These are phyloP conservation scores for Sutorius australiensis DNA, from an alignment of 768 basidiomycete genomes.

Conservation along the genomic window DNA sequence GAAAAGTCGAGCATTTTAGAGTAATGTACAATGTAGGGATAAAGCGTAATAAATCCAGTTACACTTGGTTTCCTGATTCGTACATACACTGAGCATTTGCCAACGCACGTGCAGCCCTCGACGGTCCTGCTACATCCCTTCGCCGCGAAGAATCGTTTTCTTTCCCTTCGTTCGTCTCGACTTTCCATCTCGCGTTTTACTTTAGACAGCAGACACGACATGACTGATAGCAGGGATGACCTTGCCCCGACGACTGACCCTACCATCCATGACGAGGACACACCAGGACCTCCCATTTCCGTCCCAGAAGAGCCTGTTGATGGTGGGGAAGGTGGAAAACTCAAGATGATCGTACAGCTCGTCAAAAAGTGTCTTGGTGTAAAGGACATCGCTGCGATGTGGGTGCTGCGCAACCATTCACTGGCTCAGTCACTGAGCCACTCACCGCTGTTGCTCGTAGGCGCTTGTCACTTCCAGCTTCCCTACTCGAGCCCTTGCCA, in stretches of 20 bases:
- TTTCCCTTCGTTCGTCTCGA: not conserved
- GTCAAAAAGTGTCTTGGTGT: slow-evolving; percentile 90
- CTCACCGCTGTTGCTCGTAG: slow-evolving; percentile 38
- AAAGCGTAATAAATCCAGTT: too few species aligned
- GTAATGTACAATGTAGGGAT: not conserved
- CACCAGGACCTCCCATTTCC: slow-evolving; percentile 54
- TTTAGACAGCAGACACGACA: slow-evolving; percentile 2
- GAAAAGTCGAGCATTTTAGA: too few species aligned
- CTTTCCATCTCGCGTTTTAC: not conserved
- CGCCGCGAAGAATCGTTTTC: slow-evolving; percentile 4
- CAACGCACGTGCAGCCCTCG: slow-evolving; percentile 23
- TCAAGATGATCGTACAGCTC: slow-evolving; percentile 90
- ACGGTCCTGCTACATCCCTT: slow-evolving; percentile 11
- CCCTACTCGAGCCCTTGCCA: slow-evolving; percentile 88
- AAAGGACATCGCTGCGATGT: slow-evolving; percentile 95
- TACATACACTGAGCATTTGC: slow-evolving; percentile 2
- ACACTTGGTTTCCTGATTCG: slow-evolving; percentile 15
- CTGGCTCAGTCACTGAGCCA: slow-evolving; percentile 4
- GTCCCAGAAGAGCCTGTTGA: slow-evolving; percentile 72
- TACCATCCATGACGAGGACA: slow-evolving; percentile 43
- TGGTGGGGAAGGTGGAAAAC: slow-evolving; percentile 81
- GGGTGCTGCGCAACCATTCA: slow-evolving; percentile 27
- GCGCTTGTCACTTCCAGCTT: slow-evolving; percentile 90
- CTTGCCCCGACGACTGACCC: slow-evolving; percentile 7
- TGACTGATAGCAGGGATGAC: slow-evolving; percentile 19